Evolutionary conservation across 2,329 filamentous ascomycete species (phyloP), one percentile per base, ranked within the genome.

Genomic region (Scolecobasidium constrictum): DNA sequence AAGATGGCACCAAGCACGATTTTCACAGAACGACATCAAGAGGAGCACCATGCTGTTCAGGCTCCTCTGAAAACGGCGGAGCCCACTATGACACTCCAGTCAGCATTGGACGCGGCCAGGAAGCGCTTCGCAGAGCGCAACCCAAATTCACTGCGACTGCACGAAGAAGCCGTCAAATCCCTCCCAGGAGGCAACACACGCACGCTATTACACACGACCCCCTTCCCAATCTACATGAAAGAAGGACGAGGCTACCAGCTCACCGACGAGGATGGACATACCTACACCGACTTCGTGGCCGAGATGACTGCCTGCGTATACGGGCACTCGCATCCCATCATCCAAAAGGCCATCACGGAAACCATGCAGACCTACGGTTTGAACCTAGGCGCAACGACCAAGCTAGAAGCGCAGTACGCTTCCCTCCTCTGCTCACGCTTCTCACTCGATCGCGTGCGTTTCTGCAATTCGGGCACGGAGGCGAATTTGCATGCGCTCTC

Each of bases 381-480:
- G 48, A 77, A 68, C 46, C 63, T 77, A 12, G 74, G 78, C 4
- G 69, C 64, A 0, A 69, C 71, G 2, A 75, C 67, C 23, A 48
- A 54, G 7, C 62, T 71, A 38, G 78, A 83, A 56, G 59, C 63
- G 7, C 49, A 62, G 13, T 62, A 76, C 17, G 78, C 77, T 0
- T 51, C 57, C 6, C 53, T 67, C n/a, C 53, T 81, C n/a, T 71
- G 67, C 44, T 50, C 58, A 7, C 65, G 77, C 3, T 80, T 82
- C 49, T 51, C 56, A 0, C 63, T 67, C 11, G 36, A 59, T 21
- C 6, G 18, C 15, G 16, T 81, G 3, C 66, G 78, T 2, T 81
- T 82, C 56, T 69, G 72, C 34, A 82, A 81, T 56, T 78, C 75
- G 0, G 78, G 78, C 2, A 83, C 78, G 0, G 78, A 82, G 55